Percentiles rank a stretch among this genome's conserved stretches.
These are phyloP conservation scores for Chalciporus chontae DNA, from an alignment of 768 basidiomycete genomes.

Conservation along the genomic window DNA sequence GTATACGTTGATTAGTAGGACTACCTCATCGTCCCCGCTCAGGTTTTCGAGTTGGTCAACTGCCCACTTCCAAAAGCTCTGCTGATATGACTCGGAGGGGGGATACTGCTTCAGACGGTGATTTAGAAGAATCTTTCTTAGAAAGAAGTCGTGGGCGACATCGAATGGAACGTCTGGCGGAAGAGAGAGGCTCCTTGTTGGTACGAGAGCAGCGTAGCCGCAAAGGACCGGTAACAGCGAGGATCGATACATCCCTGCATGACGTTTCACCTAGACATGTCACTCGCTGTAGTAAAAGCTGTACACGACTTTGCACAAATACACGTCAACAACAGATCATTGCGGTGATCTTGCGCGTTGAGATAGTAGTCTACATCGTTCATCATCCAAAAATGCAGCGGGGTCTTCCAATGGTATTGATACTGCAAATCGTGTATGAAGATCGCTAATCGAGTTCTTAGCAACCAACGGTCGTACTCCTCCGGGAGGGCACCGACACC, in stretches of 20 bases:
- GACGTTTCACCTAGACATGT: background rate
- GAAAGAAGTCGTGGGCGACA: slow-evolving; percentile 52
- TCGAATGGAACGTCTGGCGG: slow-evolving; percentile 37
- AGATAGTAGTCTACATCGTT: slow-evolving; percentile 3
- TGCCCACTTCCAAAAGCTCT: slow-evolving; percentile 71
- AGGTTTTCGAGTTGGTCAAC: slow-evolving; percentile 51
- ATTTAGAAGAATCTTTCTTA: slow-evolving; percentile 49
- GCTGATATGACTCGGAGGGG: slow-evolving; percentile 61
- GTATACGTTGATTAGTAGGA: slow-evolving; percentile 13
- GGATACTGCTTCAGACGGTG: slow-evolving; percentile 55
- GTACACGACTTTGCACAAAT: slow-evolving; percentile 15
- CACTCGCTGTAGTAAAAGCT: no score
- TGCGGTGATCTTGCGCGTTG: slow-evolving; percentile 3
- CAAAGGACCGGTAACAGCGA: slow-evolving; percentile 43
- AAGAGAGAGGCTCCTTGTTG: slow-evolving; percentile 40
- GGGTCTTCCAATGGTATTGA: slow-evolving; percentile 67
- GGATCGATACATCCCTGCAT: background rate
- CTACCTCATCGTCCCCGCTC: slow-evolving; percentile 42
- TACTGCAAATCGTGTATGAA: background rate
- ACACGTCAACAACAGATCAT: slow-evolving; percentile 17
- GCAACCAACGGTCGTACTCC: slow-evolving; percentile 98
- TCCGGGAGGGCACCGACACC: slow-evolving; percentile 93
- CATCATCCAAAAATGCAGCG: slow-evolving; percentile 71
- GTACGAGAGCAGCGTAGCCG: slow-evolving; percentile 50
- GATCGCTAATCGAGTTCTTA: slow-evolving; percentile 32